These are phyloP conservation scores for Stagonosporopsis cucurbitacearum DNA, from an alignment of 2,329 filamentous ascomycete species.

Conservation along the genomic window DNA sequence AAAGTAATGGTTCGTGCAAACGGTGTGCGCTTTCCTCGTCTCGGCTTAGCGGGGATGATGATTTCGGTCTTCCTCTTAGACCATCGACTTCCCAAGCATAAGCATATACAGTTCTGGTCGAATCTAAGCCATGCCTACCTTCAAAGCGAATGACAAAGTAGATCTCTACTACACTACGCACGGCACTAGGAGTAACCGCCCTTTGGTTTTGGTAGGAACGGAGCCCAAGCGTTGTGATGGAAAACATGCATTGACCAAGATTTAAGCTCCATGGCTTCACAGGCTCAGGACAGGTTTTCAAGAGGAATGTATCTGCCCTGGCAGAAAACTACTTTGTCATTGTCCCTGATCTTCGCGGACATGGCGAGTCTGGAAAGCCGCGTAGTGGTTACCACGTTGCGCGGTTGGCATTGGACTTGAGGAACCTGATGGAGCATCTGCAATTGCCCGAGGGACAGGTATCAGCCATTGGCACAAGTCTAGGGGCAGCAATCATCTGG, in stretches of 20 bases:
- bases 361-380: constrained; percentile 35
- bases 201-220: constrained; percentile 24
- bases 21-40: not conserved
- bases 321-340: constrained; percentile 21
- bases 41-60: not conserved
- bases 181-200: constrained; percentile 11
- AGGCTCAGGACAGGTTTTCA: constrained; percentile 30
- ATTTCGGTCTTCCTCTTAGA: not conserved
- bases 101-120: not conserved
- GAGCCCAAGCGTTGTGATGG: not conserved
- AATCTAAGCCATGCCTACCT: constrained; percentile 17
- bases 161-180: constrained; percentile 20
- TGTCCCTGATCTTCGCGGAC: constrained; percentile 34
- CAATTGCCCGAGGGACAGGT: constrained; percentile 14
- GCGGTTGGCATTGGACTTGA: constrained; percentile 35
- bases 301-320: constrained; percentile 22
- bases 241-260: not conserved
- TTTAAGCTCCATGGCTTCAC: constrained; percentile 38
- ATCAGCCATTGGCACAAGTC: constrained; percentile 28
- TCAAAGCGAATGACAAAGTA: constrained; percentile 27
- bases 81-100: not conserved
- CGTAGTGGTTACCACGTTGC: constrained; percentile 37
- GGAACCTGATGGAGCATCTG: constrained; percentile 31
- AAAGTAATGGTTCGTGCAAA: not conserved
- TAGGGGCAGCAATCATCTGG: constrained; percentile 35